Evolutionary conservation across 23 red algal species (phyloP), one percentile per base, ranked within the genome.

Genomic region (Gracilariopsis chorda): DNA sequence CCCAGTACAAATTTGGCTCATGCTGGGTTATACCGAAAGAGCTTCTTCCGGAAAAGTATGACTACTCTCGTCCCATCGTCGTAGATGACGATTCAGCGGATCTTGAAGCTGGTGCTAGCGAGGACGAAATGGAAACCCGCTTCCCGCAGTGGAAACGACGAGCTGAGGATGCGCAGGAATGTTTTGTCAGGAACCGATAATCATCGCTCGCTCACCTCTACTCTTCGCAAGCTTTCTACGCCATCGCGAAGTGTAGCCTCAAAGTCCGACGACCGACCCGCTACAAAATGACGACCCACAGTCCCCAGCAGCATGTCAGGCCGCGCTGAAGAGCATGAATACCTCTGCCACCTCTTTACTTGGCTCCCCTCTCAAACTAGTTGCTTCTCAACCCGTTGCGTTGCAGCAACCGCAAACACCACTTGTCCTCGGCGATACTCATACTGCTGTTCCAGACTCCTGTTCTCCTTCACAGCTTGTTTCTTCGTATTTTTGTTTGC

Each of bases 21-120:
- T 77, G 95, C 2, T 97, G 95, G 90, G 93, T 97, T 41, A 89
- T 97, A 14, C 95, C 95, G 7, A 97, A 93, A 61, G 83, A 80
- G 4, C 86, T 97, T 56, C 84, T 92, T 6, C 95, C 95, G 28
- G 89, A 80, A 56, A 97, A 97, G 64, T 97, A 97, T 62, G 95
- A 97, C 51, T 97, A 96, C 57, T 92, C 71, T 23, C 88, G 94
- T 24, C 93, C 93, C 28, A 76, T 90, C 0, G 52, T 85, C 20
- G 42, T 85, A 63, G 69, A 84, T 39, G 79, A 84, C n/a, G 90
- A 93, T 9, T 30, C 35, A 24, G 60, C 48, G 16, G 82, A 87
- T 52, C 65, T 87, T 19, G 82, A 87, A 51, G 84, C 84, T 47
- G 32, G 34, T 14, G 75, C 44, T 27, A 42, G 52, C 4, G 86